Evolutionary conservation across 2,329 filamentous ascomycete genomes (phyloP), one percentile per base, ranked within the genome.

Genomic region (Xylariaceae sp.): DNA sequence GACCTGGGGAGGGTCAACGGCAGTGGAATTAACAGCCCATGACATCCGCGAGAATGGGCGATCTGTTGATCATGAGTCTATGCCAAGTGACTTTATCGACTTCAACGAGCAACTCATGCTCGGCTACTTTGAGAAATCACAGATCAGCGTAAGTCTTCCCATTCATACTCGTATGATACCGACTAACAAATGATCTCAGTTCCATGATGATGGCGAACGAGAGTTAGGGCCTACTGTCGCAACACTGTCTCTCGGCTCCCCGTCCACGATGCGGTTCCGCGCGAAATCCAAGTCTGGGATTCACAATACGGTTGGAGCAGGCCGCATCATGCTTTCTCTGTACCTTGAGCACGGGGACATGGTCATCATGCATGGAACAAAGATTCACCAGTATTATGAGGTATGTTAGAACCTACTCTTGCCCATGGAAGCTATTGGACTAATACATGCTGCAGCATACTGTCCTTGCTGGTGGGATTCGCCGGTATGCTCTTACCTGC

Each of bases 101-200:
- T 88, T 88, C 72, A 89, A 90, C 58, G 87, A 90, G 66, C 72
- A 86, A 5, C 79, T 89, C 1, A 79, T 82, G 2, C 74, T 89
- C 0, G 85, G 82, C 0, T 90, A 89, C 66, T 83, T 88, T 64
- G 78, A 87, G 64, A 72, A 77, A 0, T 82, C 85, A 45, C 77
- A 77, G 24, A 88, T 90, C 50, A 78, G 74, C 24, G 82, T 83
- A 68, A 70, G 78, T 73, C 11, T 21, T 21, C 23, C 14, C 51
- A 2, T 21, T 26, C 3, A 6, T 28, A 7, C 6, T 17, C 1
- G 16, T 2, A 24, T 9, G 9, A 34, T 16, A 17, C 24, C 3
- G 16, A 9, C 56, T 64, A 12, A 64, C 14, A 2, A 16, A 2
- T 19, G 6, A n/a, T 34, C 14, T 11, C 62, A 85, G 75, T 87